A percentile compares a stretch with the other conserved stretches of the same genome.
Evolutionary conservation across 2,329 filamentous ascomycete genomes (phyloP).

Genomic region (Davidsoniella australis): DNA sequence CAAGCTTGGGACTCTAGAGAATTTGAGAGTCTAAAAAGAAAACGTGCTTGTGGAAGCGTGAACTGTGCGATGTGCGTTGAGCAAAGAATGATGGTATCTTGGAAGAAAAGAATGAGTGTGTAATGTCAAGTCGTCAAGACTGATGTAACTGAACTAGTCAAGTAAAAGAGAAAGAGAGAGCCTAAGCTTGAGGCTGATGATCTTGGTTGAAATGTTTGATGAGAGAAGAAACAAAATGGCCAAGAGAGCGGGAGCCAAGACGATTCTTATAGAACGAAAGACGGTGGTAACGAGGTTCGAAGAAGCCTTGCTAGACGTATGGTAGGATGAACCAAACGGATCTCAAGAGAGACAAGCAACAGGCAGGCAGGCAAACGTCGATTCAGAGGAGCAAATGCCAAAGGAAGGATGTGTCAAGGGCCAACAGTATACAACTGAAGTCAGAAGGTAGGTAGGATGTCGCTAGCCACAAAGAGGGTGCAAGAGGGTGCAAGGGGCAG

Average conservation of each 20-base stretch:
- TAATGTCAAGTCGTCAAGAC: constrained; percentile 11
- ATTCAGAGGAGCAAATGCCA: no score
- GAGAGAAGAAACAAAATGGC: constrained; percentile 2
- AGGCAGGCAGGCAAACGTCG: no score
- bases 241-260: not conserved
- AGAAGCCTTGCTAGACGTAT: no score
- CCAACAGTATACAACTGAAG: no score
- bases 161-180: not conserved
- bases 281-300: not conserved
- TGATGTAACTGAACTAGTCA: not conserved
- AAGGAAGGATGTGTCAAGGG: no score
- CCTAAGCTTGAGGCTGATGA: constrained; percentile 1
- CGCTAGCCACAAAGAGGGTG: not conserved
- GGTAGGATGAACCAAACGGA: no score
- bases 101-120: not conserved
- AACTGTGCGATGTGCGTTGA: not conserved
- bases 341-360: no score
- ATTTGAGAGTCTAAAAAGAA: not conserved
- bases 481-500: not conserved
- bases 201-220: constrained; percentile 1
- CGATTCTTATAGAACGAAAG: not conserved
- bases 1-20: not conserved
- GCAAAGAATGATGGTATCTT: not conserved
- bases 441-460: not conserved
- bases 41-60: constrained; percentile 2